These are phyloP conservation scores for Myrica gale DNA, from an alignment of 306 rosid species.

Conservation along the genomic window DNA sequence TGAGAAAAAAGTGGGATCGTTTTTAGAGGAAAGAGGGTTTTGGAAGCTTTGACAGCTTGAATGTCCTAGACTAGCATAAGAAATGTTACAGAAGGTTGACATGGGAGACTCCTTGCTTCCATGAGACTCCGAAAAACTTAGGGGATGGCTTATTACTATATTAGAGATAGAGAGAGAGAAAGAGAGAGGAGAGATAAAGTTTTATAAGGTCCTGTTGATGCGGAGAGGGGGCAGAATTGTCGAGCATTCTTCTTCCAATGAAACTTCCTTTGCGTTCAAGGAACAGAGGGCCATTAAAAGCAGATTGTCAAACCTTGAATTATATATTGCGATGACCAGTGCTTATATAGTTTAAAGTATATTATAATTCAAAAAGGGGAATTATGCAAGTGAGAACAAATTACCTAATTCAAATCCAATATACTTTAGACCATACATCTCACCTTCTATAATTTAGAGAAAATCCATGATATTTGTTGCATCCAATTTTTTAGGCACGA, in stretches of 20 bases:
- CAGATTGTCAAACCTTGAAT: slow-evolving; percentile 64
- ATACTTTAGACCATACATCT: no score
- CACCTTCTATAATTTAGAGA: no score
- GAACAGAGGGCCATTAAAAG: slow-evolving; percentile 46
- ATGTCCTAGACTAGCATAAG: slow-evolving; percentile 43
- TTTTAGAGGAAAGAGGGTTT: slow-evolving; percentile 27
- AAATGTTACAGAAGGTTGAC: slow-evolving; percentile 58
- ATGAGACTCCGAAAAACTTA: slow-evolving; percentile 40
- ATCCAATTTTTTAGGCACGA: no score
- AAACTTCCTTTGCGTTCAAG: slow-evolving; percentile 93
- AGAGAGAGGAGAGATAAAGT: slow-evolving; percentile 16
- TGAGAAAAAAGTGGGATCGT: slow-evolving; percentile 16
- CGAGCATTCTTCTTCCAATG: slow-evolving; percentile 77
- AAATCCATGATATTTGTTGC: no score
- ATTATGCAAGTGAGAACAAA: no score
- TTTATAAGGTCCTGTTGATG: slow-evolving; percentile 51
- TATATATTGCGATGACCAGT: slow-evolving; percentile 27
- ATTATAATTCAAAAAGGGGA: no score
- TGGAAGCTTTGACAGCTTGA: slow-evolving; percentile 58
- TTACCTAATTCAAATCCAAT: no score
- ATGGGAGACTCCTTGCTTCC: slow-evolving; percentile 64
- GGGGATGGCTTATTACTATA: slow-evolving; percentile 7
- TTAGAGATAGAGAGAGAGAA: slow-evolving; percentile 7
- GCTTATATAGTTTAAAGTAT: no score
- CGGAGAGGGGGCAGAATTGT: slow-evolving; percentile 61